Base-by-base conservation (phyloP, 768 basidiomycete species). In the Ramaria sp. region DNA sequence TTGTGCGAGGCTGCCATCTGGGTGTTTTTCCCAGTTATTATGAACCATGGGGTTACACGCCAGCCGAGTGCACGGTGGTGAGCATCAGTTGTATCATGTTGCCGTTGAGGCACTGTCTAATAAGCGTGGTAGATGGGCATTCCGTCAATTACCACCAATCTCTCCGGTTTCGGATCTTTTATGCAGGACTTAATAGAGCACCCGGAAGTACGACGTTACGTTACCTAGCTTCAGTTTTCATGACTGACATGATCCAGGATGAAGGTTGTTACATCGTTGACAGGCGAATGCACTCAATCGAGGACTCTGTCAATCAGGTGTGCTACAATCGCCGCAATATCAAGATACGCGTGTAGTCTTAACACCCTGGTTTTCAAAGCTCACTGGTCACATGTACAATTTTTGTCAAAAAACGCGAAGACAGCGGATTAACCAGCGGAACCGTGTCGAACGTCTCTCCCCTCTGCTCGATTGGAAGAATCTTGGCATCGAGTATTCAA, bases 1-100 rank as follows among this genome's bases (percentile, higher is more conserved):
- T 99, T 64, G 96, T 98, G 36, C 76, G 96, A 59, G 96, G 96
- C 1, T 97, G 95, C 65, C 96, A 99, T 73, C 72, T 99, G 48
- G 96, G 96, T 47, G 95, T 99, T 38, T 99, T 99, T 78, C 95
- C 96, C 1, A 90, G 86, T 60, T 98, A 97, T 65, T 97, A 96
- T 65, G 89, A 94, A 70, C 91, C 91, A 3, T 92, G 90, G 90
- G 90, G 90, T 0, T 96, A 96, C 65, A 96, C 92, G 1, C 95
- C 95, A 0, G 95, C 95, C 1, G 95, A 98, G 66, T 98, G 96
- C 66, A 98, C 96, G n/a, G 96, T 99, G 36, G 85, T 87, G 70
- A 60, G 85, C 73, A 27, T 47, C 28, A n/a, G 15, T 41, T 12
- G 18, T 51, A 13, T 34, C 20, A 32, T n/a, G n/a, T n/a, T n/a